Evolutionary conservation across 768 basidiomycete genomes (phyloP).

Genomic region (Leucosporidium yakuticum): DNA sequence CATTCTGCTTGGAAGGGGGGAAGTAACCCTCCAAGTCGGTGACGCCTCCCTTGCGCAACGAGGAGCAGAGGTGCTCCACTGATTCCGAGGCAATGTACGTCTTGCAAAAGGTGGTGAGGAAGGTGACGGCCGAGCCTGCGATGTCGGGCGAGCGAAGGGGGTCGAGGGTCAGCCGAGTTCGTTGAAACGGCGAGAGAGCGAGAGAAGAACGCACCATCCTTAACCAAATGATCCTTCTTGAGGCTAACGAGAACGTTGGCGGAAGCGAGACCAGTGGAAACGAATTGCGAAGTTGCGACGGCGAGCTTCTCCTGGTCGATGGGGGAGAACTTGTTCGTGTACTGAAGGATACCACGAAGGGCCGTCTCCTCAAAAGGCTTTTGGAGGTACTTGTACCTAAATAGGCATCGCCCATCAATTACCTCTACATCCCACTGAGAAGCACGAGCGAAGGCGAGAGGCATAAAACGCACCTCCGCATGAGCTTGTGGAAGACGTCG

Average conservation of each 20-base stretch:
- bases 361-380: slow-evolving; percentile 84
- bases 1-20: slow-evolving; percentile 72
- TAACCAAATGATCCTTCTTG: slow-evolving; percentile 89
- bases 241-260: slow-evolving; percentile 72
- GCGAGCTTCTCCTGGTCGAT: slow-evolving; percentile 76
- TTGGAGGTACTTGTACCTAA: slow-evolving; percentile 97
- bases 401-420: background rate
- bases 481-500: slow-evolving; percentile 90
- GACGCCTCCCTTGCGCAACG: slow-evolving; percentile 77
- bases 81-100: slow-evolving; percentile 67
- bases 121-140: slow-evolving; percentile 73
- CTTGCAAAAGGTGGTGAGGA: slow-evolving; percentile 72
- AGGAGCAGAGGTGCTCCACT: slow-evolving; percentile 77
- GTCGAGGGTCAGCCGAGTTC: background rate
- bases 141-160: background rate
- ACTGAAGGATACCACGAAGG: slow-evolving; percentile 78
- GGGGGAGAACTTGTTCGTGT: slow-evolving; percentile 74
- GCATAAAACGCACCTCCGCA: slow-evolving; percentile 61
- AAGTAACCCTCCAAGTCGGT: slow-evolving; percentile 83
- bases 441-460: background rate
- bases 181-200: slow-evolving; percentile 1
- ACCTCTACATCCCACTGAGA: background rate
- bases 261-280: slow-evolving; percentile 74
- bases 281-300: slow-evolving; percentile 69
- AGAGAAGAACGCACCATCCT: slow-evolving; percentile 62